A percentile compares a stretch with the other conserved stretches of the same genome.
Conservation (phyloP, 2,329 filamentous ascomycete species). For the Elsinoe australis region DNA sequence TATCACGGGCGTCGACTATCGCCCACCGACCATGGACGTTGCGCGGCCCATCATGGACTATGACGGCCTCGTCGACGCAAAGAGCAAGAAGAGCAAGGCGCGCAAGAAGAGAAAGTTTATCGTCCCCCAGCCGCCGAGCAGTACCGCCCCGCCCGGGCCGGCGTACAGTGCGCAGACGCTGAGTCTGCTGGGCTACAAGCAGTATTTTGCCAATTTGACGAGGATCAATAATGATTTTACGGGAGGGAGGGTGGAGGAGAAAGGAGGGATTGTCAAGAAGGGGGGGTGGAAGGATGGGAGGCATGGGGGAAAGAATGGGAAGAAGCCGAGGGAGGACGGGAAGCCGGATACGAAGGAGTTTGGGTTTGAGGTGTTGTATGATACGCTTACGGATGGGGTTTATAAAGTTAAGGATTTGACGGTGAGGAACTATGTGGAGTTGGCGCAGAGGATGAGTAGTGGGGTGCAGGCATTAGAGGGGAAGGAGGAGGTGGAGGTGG, state of each 20-base stretch:
- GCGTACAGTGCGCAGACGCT: conserved; percentile 82
- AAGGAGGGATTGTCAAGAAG: conserved; percentile 22
- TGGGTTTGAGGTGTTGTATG: conserved; percentile 75
- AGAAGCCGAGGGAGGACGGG: conserved; percentile 41
- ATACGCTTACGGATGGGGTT: conserved; percentile 65
- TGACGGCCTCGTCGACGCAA: conserved; percentile 19
- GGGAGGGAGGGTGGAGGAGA: conserved; percentile 1
- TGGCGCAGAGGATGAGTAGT: conserved; percentile 68
- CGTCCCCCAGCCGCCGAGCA: conserved; percentile 63
- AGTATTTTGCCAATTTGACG: conserved; percentile 94
- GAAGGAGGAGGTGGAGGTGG: conserved; percentile 22
- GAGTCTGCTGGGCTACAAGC: conserved; percentile 70
- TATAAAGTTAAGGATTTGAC: conserved; percentile 78
- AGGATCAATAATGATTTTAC: conserved; percentile 67
- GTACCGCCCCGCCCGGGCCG: conserved; percentile 68
- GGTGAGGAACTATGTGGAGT: conserved; percentile 67
- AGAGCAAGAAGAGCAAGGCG: conserved; percentile 35
- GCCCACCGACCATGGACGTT: conserved; percentile 30
- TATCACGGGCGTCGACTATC: conserved; percentile 61
- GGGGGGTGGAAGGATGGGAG: conserved; percentile 57
- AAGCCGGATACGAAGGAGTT: conserved; percentile 58
- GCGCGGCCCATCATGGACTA: conserved; percentile 8
- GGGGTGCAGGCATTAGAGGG: conserved; percentile 34
- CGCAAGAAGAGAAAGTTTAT: conserved; percentile 48
- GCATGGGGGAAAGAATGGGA: conserved; percentile 46